Base-by-base conservation (phyloP, 1,284 basidiomycete genomes). In the Abortiporus biennis region DNA sequence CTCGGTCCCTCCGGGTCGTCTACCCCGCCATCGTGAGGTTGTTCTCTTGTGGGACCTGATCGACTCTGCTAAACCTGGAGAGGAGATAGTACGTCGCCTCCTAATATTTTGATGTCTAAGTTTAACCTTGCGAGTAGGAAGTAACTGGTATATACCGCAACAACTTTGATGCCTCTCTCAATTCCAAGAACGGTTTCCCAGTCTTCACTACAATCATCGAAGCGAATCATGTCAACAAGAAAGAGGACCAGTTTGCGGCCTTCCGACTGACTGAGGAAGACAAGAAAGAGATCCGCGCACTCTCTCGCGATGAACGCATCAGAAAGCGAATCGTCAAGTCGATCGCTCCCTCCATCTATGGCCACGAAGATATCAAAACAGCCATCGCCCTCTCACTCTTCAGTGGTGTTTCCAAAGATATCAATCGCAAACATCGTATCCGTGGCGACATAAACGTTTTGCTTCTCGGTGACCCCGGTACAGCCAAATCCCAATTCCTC, bases 201-300 rank as follows among this genome's bases (percentile, higher is more conserved):
- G 96, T 99, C 31, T 99, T 99, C 69, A 94, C 93, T 3, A 99
- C 95, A 4, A 79, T 99, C 44, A 85, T 99, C 48, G 95, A 99
- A 62, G 95, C 95, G 13, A 99, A 99, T 63, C 90, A 96, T 57
- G 74, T 97, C 65, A 94, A 94, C 69, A 98, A 97, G 71, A 95
- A 96, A 61, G 94, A 98, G 64, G 85, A 88, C 51, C 70, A 93
- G 13, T 99, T 95, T 54, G 94, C 95, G 6, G 92, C 95, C 1
- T 95, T 96, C 74, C 81, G 91, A 29, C 74, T 99, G 25, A 98
- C 94, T 0, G 94, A 97, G 59, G 95, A 99, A 55, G 96, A 99
- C 54, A 92, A 96, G 64, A 85, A 81, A 57, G 82, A 88, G 54
- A 98, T 99, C 57, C 84, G 92, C 13, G 66, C 74, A 5, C 78